Percentiles rank a stretch among this genome's conserved stretches.
phyloP scores from a whole-genome alignment of 345 rosid species.

The Ceriops zippeliana region DNA sequence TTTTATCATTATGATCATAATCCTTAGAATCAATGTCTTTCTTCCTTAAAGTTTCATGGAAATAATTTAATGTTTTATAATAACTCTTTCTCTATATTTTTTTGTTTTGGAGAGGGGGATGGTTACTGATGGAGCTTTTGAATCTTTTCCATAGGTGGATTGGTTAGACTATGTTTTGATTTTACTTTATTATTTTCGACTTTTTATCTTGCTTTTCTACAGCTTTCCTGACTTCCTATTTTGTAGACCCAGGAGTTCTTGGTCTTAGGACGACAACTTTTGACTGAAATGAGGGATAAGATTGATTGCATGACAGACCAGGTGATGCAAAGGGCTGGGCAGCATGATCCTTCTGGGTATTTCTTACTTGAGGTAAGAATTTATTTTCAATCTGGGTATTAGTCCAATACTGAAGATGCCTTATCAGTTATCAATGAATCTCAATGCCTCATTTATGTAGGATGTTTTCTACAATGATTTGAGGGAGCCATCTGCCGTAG shows the following conservation, averaged over 20 bases:
- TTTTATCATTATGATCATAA: too few relatives aligned
- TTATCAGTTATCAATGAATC: conserved; percentile 13
- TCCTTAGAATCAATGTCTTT: too few relatives aligned
- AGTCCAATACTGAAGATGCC: not conserved
- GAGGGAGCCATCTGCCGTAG: conserved; percentile 58
- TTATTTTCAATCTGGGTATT: conserved; percentile 1
- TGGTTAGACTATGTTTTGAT: too few relatives aligned
- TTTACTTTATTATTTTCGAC: not conserved
- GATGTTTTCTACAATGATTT: conserved; percentile 72
- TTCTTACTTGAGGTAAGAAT: conserved; percentile 73
- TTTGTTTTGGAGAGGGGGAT: too few relatives aligned
- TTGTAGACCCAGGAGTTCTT: conserved; percentile 76
- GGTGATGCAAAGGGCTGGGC: conserved; percentile 67
- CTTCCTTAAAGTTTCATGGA: too few relatives aligned
- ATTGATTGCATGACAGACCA: conserved; percentile 73
- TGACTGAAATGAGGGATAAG: conserved; percentile 74
- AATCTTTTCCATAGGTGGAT: too few relatives aligned
- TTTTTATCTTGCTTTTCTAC: not conserved
- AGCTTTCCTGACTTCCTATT: conserved; percentile 6
- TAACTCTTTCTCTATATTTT: too few relatives aligned
- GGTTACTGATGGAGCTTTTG: too few relatives aligned
- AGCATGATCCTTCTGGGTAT: conserved; percentile 78
- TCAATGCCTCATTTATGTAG: conserved; percentile 29
- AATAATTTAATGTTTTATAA: too few relatives aligned
- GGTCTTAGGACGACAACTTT: conserved; percentile 64